These are phyloP conservation scores for Kalmanozyma brasiliensis DNA, from an alignment of 1,284 basidiomycete species.

Conservation along the genomic window DNA sequence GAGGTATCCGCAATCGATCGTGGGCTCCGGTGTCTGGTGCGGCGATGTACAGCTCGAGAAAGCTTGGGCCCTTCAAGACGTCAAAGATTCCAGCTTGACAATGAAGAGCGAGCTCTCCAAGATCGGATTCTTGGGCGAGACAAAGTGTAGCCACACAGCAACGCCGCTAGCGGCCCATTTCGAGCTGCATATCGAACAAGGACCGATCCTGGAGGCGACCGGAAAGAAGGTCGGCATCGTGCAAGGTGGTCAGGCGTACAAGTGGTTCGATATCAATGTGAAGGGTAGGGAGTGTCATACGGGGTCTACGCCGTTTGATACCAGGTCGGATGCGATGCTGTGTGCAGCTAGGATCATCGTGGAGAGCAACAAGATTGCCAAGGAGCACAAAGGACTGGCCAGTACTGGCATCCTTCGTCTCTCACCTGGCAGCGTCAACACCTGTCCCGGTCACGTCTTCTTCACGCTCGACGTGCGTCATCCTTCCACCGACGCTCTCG, in stretches of 20 bases:
- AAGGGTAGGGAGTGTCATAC: slow-evolving; percentile 39
- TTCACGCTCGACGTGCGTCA: slow-evolving; percentile 43
- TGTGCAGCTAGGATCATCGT: slow-evolving; percentile 43
- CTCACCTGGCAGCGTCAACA: slow-evolving; percentile 43
- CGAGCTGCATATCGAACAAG: slow-evolving; percentile 49
- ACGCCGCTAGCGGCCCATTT: slow-evolving; percentile 42
- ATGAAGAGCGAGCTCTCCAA: slow-evolving; percentile 42
- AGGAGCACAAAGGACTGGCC: slow-evolving; percentile 29
- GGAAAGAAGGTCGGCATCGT: slow-evolving; percentile 38
- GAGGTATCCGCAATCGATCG: slow-evolving; percentile 48
- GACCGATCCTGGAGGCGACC: slow-evolving; percentile 36
- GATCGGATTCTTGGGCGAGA: slow-evolving; percentile 32
- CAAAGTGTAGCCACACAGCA: slow-evolving; percentile 34
- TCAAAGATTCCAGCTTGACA: slow-evolving; percentile 28
- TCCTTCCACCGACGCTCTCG: slow-evolving; percentile 24
- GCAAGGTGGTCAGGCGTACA: slow-evolving; percentile 44
- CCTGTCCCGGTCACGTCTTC: slow-evolving; percentile 39
- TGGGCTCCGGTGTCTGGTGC: slow-evolving; percentile 63
- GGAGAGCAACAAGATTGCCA: slow-evolving; percentile 42
- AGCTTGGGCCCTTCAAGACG: slow-evolving; percentile 34
- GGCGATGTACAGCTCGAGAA: slow-evolving; percentile 37
- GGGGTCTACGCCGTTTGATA: slow-evolving; percentile 41
- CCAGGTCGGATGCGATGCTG: slow-evolving; percentile 41
- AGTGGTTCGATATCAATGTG: slow-evolving; percentile 47
- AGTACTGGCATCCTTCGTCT: slow-evolving; percentile 43